A percentile compares a stretch with the other conserved stretches of the same genome.
These are phyloP conservation scores for Calocybe gambosa DNA, from an alignment of 1,284 basidiomycete genomes.

Conservation along the genomic window DNA sequence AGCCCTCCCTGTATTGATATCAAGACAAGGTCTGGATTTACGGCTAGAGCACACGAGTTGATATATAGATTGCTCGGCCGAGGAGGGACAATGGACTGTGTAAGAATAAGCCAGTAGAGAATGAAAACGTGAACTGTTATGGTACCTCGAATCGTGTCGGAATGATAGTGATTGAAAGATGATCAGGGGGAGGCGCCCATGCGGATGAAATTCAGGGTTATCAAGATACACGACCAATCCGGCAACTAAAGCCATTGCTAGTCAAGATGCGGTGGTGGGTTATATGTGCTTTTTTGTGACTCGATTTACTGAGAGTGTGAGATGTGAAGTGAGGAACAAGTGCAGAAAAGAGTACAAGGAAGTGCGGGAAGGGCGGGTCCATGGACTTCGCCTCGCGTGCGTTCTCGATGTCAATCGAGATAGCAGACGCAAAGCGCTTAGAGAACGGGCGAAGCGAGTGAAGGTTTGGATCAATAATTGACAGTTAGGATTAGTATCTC, in stretches of 20 bases:
- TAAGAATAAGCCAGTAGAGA: no score
- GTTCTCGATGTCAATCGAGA: not conserved
- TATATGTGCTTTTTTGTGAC: not conserved
- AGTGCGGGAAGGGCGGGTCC: not conserved
- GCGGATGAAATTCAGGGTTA: conserved; percentile 7
- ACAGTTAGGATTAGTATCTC: not conserved
- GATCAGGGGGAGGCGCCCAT: not conserved
- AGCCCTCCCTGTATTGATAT: no score
- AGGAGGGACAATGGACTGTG: no score
- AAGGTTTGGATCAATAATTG: not conserved
- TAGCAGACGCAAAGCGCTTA: not conserved
- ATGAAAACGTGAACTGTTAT: no score
- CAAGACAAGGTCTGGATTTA: no score
- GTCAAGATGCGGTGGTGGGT: not conserved
- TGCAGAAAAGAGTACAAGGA: not conserved
- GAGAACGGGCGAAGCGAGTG: not conserved
- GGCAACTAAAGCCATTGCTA: not conserved
- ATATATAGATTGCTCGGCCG: no score
- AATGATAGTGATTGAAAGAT: not conserved
- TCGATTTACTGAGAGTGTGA: not conserved
- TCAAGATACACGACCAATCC: not conserved
- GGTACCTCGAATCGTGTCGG: not conserved
- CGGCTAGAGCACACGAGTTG: no score
- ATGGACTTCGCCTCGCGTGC: not conserved
- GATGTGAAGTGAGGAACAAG: not conserved